phyloP scores from a whole-genome alignment of 2,329 filamentous ascomycete genomes.

The Beauveria rudraprayagi region DNA sequence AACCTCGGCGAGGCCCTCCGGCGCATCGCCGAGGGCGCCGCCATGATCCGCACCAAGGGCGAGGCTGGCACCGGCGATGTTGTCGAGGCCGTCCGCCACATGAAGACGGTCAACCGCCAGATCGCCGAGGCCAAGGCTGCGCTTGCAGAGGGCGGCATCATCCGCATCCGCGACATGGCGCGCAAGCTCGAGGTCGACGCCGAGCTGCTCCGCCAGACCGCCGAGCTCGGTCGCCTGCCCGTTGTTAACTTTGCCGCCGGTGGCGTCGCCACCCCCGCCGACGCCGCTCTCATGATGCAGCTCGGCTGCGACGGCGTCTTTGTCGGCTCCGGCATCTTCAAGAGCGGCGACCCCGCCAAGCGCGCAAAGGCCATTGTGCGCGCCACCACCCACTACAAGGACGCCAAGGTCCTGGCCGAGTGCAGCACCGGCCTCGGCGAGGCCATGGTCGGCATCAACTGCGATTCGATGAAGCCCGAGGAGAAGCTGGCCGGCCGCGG shows the following conservation, averaged over 20 bases:
- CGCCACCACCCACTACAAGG: conserved; percentile 83
- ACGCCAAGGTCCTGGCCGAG: conserved; percentile 77
- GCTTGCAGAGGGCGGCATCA: conserved; percentile 45
- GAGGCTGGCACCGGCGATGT: conserved; percentile 97
- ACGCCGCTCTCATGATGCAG: conserved; percentile 97
- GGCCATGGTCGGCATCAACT: conserved; percentile 96
- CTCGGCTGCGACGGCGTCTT: conserved; percentile 97
- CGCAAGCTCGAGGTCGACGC: conserved; percentile 75
- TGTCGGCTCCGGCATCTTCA: conserved; percentile 95
- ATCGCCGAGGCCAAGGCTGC: conserved; percentile 75
- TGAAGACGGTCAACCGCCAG: conserved; percentile 79
- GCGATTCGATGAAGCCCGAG: conserved; percentile 63
- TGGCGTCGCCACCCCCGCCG: conserved; percentile 97
- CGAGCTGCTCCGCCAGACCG: conserved; percentile 75
- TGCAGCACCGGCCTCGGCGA: conserved; percentile 86
- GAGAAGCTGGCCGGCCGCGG: conserved; percentile 82
- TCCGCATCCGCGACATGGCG: conserved; percentile 60
- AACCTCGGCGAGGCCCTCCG: conserved; percentile 90
- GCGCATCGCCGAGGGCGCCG: conserved; percentile 84
- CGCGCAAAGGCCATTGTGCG: conserved; percentile 90
- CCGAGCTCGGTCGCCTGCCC: conserved; percentile 76
- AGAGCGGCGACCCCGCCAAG: conserved; percentile 84
- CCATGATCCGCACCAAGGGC: conserved; percentile 98
- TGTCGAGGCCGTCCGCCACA: conserved; percentile 92
- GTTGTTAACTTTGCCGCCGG: conserved; percentile 98